phyloP scores from a whole-genome alignment of 495 filamentous ascomycete genomes.

The Evernia prunastri region DNA sequence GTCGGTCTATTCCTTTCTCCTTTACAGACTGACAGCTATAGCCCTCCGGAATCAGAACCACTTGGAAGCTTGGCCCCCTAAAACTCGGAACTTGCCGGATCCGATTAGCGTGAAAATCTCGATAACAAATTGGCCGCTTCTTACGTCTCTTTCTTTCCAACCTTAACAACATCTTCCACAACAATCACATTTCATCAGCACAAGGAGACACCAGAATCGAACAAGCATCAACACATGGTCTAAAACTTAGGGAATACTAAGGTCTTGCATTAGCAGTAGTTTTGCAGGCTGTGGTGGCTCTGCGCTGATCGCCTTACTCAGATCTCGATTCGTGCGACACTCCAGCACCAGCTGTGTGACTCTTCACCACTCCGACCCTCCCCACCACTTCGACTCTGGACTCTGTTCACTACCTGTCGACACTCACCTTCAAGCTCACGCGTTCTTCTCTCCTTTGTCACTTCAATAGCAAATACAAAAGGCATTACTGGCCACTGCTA shows the following conservation, averaged over 20 bases:
- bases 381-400: too few species aligned
- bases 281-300: not conserved
- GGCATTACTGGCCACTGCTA: constrained; percentile 7
- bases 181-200: constrained; percentile 19
- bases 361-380: not conserved
- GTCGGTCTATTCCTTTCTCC: too few species aligned
- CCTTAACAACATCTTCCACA: constrained; percentile 22
- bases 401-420: not conserved
- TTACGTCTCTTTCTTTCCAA: constrained; percentile 6
- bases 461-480: constrained; percentile 18
- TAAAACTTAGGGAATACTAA: not conserved
- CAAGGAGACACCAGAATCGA: constrained; percentile 13
- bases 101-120: constrained; percentile 2
- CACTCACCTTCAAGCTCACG: constrained; percentile 19
- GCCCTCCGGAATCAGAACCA: not conserved
- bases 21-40: too few species aligned
- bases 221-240: not conserved
- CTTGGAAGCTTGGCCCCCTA: not conserved
- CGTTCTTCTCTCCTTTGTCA: constrained; percentile 24
- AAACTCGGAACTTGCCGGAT: constrained; percentile 2
- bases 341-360: not conserved
- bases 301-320: not conserved
- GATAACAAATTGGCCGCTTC: constrained; percentile 11
- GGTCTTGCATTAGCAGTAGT: not conserved
- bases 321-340: not conserved